Percentiles rank a stretch among this genome's conserved stretches.
Evolutionary conservation across 208 protist species (phyloP).

Genomic region (Kentomonas sorsogonicus): DNA sequence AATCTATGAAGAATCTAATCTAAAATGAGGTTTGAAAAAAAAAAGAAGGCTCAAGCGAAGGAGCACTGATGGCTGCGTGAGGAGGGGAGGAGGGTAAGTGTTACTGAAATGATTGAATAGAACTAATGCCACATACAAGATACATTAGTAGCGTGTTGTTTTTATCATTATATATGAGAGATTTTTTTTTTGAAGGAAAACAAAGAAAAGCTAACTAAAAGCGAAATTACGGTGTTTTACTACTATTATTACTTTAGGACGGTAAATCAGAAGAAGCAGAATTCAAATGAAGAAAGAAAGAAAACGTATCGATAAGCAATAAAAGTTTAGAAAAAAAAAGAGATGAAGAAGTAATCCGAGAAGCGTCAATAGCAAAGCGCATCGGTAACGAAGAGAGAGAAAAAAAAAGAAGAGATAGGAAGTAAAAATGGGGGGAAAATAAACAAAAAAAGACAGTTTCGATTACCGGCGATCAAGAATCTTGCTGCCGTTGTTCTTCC

Average conservation of each 20-base stretch:
- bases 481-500: too few relatives aligned
- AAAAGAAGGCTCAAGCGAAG: too few relatives aligned
- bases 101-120: too few relatives aligned
- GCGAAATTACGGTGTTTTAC: too few relatives aligned
- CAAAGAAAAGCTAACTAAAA: too few relatives aligned
- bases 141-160: too few relatives aligned
- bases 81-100: too few relatives aligned
- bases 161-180: background rate
- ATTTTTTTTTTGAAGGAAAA: conserved; percentile 11
- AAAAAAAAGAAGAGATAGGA: background rate
- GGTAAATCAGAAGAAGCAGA: background rate
- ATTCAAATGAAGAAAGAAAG: conserved; percentile 6
- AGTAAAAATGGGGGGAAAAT: background rate
- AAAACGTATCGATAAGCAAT: background rate
- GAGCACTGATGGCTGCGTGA: too few relatives aligned
- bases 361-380: too few relatives aligned
- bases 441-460: background rate
- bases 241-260: background rate
- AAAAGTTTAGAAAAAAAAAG: background rate
- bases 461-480: background rate
- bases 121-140: too few relatives aligned
- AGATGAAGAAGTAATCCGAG: conserved; percentile 5
- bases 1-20: too few relatives aligned
- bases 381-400: background rate
- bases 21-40: too few relatives aligned